Evolutionary conservation across 805 yeast species (phyloP).

Genomic region (Starmera amethionina): DNA sequence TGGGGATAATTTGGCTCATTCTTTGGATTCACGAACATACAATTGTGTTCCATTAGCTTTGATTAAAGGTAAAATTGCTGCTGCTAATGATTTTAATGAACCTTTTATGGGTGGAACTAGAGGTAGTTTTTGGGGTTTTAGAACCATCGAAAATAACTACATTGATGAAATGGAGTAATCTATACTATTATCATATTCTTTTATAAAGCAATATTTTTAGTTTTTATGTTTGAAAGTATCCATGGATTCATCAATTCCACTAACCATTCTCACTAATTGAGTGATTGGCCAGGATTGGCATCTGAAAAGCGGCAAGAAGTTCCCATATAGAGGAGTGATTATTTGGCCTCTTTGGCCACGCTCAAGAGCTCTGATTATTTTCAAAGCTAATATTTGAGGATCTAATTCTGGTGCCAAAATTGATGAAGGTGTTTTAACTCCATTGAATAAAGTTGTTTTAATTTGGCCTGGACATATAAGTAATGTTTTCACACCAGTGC

Average conservation of each 20-base stretch:
- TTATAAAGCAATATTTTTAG: not conserved
- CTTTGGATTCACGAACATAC: constrained; percentile 83
- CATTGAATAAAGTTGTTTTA: constrained; percentile 62
- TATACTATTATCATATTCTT: not conserved
- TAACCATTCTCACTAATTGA: constrained; percentile 27
- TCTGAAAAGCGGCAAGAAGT: constrained; percentile 61
- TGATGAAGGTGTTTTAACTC: constrained; percentile 64
- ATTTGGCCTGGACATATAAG: constrained; percentile 85
- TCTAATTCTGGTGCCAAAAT: constrained; percentile 77
- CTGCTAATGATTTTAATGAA: constrained; percentile 50
- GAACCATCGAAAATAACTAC: constrained; percentile 46
- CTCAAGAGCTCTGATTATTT: constrained; percentile 44
- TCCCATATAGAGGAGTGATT: constrained; percentile 67
- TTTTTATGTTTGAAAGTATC: constrained; percentile 11
- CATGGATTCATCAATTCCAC: constrained; percentile 40
- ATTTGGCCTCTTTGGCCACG: constrained; percentile 61
- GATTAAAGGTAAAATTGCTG: constrained; percentile 78
- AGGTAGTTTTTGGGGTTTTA: constrained; percentile 39
- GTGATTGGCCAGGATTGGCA: constrained; percentile 61
- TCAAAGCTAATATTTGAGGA: constrained; percentile 53
- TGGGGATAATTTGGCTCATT: constrained; percentile 84
- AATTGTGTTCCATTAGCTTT: constrained; percentile 86
- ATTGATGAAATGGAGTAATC: constrained; percentile 20
- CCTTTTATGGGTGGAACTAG: constrained; percentile 27
- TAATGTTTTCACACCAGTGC: constrained; percentile 56